Evolutionary conservation across 2,329 filamentous ascomycete species (phyloP).

Genomic region (Daldinia sp.): DNA sequence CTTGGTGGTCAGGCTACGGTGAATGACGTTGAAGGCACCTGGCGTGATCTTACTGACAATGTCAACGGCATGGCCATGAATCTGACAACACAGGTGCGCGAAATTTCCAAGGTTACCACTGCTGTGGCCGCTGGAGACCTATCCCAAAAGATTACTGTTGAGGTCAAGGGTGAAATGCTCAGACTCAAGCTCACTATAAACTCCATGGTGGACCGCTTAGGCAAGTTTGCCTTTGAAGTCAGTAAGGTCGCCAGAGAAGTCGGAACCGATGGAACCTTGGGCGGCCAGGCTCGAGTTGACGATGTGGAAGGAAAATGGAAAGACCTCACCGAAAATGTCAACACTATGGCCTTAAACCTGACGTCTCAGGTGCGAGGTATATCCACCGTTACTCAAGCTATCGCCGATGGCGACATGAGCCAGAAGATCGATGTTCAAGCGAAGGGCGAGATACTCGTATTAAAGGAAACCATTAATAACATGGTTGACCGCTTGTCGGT

Average conservation of each 20-base stretch:
- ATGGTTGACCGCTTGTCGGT: constrained; percentile 96
- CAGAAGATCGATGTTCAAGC: constrained; percentile 96
- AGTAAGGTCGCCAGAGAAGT: constrained; percentile 96
- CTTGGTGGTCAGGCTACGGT: constrained; percentile 95
- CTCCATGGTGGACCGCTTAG: constrained; percentile 97
- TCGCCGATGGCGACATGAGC: constrained; percentile 95
- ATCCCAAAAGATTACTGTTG: constrained; percentile 94
- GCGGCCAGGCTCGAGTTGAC: constrained; percentile 92
- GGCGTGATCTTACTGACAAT: constrained; percentile 94
- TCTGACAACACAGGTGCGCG: constrained; percentile 94
- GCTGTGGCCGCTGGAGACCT: constrained; percentile 94
- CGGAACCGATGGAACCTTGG: constrained; percentile 93
- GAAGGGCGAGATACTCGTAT: constrained; percentile 90
- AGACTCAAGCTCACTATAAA: constrained; percentile 98
- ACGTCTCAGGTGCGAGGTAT: constrained; percentile 87
- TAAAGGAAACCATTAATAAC: constrained; percentile 98
- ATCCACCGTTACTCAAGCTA: constrained; percentile 93
- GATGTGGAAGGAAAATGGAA: constrained; percentile 99
- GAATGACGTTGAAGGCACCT: constrained; percentile 96
- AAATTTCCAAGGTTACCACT: constrained; percentile 96
- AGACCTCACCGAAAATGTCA: constrained; percentile 91
- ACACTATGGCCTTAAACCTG: constrained; percentile 78
- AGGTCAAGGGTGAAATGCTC: constrained; percentile 92
- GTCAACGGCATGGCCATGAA: constrained; percentile 99
- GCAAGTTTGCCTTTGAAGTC: constrained; percentile 96